Evolutionary conservation across 257 asterid genomes (phyloP), one percentile per base, ranked within the genome.

Genomic region (Cinchona pubescens): DNA sequence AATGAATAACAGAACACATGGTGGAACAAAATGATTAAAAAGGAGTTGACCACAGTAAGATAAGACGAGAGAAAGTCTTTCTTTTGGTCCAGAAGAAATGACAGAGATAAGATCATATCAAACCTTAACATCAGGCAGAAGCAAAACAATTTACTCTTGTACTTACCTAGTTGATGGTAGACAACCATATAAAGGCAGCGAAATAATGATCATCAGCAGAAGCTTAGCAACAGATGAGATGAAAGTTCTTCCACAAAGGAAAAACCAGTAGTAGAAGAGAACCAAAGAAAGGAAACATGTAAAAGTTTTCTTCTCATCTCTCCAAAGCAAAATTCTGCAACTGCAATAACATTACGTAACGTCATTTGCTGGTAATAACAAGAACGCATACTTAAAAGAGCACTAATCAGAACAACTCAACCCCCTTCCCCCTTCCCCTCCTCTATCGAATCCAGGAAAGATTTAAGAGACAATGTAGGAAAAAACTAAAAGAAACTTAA

Each of bases 241-340:
- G 67, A 95, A 88, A 67, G 91, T 90, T 78, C 84, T 84, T 75
- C 94, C 96, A 49, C 90, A 83, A 64, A 95, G 85, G 85, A 92
- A 92, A 87, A 90, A 95, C 94, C 97, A 90, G 82, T 83, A 82
- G 85, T 91, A 93, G 76, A 95, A 79, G 67, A 88, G 72, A 84
- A 82, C 83, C 68, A 87, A 80, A 48, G 86, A 73, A 68, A 92
- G 70, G 77, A 95, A 95, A 78, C 84, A 88, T 55, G 64, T 67
- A 78, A 92, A 95, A 64, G 91, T 85, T 78, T 80, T 85, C 90
- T 84, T 90, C 85, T 95, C 98, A 84, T 90, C 92, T 81, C 98
- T 93, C 99, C 99, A 95, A 71, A 95, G 90, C 85, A 95, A 87
- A 84, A 92, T 81, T 95, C 94, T 53, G 98, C 94, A 89, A 90